Evolutionary conservation across 257 asterid species (phyloP), one percentile per base, ranked within the genome.

Genomic region (Nyctanthes arbortristis): DNA sequence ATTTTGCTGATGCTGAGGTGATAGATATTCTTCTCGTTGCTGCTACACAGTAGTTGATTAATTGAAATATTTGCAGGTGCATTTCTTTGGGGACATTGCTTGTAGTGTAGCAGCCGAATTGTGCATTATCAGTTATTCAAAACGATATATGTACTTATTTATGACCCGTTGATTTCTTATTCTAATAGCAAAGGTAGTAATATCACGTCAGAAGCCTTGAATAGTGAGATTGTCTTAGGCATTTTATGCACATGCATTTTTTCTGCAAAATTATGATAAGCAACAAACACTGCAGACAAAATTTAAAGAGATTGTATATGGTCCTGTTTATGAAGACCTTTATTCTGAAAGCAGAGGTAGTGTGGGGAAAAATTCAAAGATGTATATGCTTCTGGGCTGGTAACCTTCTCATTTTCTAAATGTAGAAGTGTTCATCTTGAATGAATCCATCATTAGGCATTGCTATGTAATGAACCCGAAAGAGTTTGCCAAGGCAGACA

Each of bases 1-100:
- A 93, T 72, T 82, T 75, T 74, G 90, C 93, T 66, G 91, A 91
- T 71, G 83, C 75, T 79, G 88, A 93, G 97, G 99, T 93, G 76
- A 71, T 62, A 24, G 56, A 24, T 60, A 24, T 25, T 68, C 27
- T 59, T 69, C 69, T 69, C 54, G 73, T 54, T 49, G 30, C 13
- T 13, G 12, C 36, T 25, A 4, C 12, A 37, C 1, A 20, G 4
- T 7, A 49, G 58, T 49, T 20, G 29, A 49, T 20, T 20, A 24
- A 49, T 22, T 49, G 58, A 49, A 49, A 49, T 20, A 49, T 49
- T 45, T 49, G 22, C 14, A 20, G 0, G 29, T 7, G 14, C 16
- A 1, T 49, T 18, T 20, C 9, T 29, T 49, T 20, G 7, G 4
- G 29, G 5, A 12, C 13, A n/a, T 49, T 49, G 57, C 2, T 49